These are phyloP conservation scores for Blastobotrys proliferans DNA, from an alignment of 1,139 yeast species.

Conservation along the genomic window DNA sequence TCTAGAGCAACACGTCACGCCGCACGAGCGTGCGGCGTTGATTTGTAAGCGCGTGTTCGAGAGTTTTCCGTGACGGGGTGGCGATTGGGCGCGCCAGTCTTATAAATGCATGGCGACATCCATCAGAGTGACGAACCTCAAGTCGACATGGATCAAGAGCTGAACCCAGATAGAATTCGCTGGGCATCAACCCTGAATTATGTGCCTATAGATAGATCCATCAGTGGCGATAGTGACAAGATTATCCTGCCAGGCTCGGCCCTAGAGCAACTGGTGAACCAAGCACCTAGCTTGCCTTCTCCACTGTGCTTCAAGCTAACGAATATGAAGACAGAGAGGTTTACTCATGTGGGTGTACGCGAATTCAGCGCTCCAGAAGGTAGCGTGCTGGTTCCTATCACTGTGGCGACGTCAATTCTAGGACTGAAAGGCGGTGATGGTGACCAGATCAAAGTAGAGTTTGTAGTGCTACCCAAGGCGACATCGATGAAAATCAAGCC, in stretches of 20 bases:
- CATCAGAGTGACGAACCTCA: background rate
- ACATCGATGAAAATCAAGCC: slow-evolving; percentile 34
- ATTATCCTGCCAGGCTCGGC: slow-evolving; percentile 33
- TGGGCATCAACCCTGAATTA: slow-evolving; percentile 2
- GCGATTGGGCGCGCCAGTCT: too few relatives aligned
- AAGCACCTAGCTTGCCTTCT: slow-evolving; percentile 29
- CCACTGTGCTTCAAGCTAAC: slow-evolving; percentile 37
- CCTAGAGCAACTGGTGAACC: slow-evolving; percentile 27
- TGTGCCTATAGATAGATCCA: background rate
- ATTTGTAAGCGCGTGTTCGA: too few relatives aligned
- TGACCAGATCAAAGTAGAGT: slow-evolving; percentile 19
- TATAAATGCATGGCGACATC: background rate
- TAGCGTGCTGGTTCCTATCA: slow-evolving; percentile 29
- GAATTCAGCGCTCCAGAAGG: slow-evolving; percentile 40
- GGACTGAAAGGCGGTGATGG: slow-evolving; percentile 20
- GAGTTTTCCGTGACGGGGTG: too few relatives aligned
- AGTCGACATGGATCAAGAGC: background rate
- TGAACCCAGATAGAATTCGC: background rate
- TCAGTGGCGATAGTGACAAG: slow-evolving; percentile 25
- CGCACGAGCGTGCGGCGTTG: too few relatives aligned
- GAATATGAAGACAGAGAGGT: slow-evolving; percentile 22
- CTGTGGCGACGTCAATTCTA: slow-evolving; percentile 27
- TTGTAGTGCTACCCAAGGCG: slow-evolving; percentile 36
- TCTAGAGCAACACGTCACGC: too few relatives aligned
- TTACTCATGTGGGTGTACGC: slow-evolving; percentile 39